phyloP scores from a whole-genome alignment of 352 stramenopile species.

The Nothophytophthora sp. region DNA sequence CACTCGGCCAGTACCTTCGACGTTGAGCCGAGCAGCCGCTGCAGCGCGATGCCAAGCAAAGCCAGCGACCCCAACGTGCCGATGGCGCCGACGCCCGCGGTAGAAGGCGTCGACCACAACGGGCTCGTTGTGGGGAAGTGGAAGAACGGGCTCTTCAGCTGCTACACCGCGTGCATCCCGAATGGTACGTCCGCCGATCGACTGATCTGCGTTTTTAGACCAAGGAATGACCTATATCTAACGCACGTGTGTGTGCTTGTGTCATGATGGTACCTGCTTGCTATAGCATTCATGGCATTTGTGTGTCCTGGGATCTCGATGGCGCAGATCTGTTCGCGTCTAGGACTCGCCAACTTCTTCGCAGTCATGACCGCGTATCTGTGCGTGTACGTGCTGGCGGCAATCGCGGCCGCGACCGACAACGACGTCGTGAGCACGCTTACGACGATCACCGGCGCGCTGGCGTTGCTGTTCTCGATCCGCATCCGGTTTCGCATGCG shows the following conservation, averaged over 20 bases:
- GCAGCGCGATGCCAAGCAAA: slow-evolving; percentile 25
- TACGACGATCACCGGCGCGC: slow-evolving; percentile 28
- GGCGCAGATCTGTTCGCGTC: slow-evolving; percentile 43
- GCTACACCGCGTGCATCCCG: slow-evolving; percentile 30
- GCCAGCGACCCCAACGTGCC: slow-evolving; percentile 21
- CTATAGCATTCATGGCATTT: slow-evolving; percentile 33
- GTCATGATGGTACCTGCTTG: too few species aligned
- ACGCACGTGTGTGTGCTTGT: background rate
- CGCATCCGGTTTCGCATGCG: slow-evolving; percentile 44
- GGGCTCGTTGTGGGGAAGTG: slow-evolving; percentile 42
- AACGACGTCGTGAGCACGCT: slow-evolving; percentile 32
- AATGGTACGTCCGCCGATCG: too few species aligned
- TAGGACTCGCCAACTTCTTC: slow-evolving; percentile 45
- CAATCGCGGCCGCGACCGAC: slow-evolving; percentile 27
- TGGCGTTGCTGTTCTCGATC: slow-evolving; percentile 25
- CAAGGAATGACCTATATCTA: background rate
- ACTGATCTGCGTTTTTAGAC: background rate
- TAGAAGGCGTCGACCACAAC: slow-evolving; percentile 38
- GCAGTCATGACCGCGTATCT: slow-evolving; percentile 31
- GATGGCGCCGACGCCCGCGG: slow-evolving; percentile 21
- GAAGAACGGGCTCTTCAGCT: slow-evolving; percentile 34
- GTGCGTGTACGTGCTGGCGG: slow-evolving; percentile 31
- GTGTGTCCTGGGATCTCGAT: slow-evolving; percentile 46
- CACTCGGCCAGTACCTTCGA: slow-evolving; percentile 6
- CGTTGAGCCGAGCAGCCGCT: too few species aligned